phyloP scores from a whole-genome alignment of 495 filamentous ascomycete species.

The Lophiostoma macrostomum region DNA sequence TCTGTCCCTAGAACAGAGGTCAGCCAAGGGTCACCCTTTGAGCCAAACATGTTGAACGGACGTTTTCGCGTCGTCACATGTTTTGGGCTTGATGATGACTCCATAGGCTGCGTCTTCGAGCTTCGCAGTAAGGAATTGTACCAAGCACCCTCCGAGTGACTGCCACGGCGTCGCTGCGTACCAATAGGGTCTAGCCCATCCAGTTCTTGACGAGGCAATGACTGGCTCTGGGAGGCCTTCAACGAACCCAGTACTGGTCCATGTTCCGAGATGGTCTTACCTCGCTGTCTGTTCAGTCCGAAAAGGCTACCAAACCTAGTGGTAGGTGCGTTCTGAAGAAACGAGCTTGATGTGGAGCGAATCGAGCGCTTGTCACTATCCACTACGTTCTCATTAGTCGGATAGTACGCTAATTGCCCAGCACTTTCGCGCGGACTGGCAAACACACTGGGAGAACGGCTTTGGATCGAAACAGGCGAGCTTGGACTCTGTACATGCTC shows the following conservation, averaged over 20 bases:
- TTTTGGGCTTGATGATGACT: conserved; percentile 27
- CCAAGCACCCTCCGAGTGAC: conserved; percentile 32
- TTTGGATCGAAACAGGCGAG: conserved; percentile 38
- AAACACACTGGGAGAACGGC: conserved; percentile 40
- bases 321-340: conserved; percentile 11
- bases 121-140: conserved; percentile 27
- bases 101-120: conserved; percentile 26
- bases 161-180: conserved; percentile 24
- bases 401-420: conserved; percentile 34
- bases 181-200: conserved; percentile 24
- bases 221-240: conserved; percentile 39
- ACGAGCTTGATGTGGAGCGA: conserved; percentile 39
- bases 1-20: conserved; percentile 25
- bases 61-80: conserved; percentile 31
- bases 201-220: conserved; percentile 40
- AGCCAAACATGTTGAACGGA: conserved; percentile 34
- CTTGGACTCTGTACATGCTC: conserved; percentile 33
- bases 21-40: conserved; percentile 34
- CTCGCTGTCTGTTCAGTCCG: conserved; percentile 39
- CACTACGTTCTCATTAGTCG: conserved; percentile 30
- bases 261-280: conserved; percentile 39
- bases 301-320: conserved; percentile 42
- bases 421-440: conserved; percentile 41
- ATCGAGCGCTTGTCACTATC: conserved; percentile 42
- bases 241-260: conserved; percentile 39